Evolutionary conservation across 2,329 filamentous ascomycete species (phyloP).

Genomic region (Aspergillus viridinutans): DNA sequence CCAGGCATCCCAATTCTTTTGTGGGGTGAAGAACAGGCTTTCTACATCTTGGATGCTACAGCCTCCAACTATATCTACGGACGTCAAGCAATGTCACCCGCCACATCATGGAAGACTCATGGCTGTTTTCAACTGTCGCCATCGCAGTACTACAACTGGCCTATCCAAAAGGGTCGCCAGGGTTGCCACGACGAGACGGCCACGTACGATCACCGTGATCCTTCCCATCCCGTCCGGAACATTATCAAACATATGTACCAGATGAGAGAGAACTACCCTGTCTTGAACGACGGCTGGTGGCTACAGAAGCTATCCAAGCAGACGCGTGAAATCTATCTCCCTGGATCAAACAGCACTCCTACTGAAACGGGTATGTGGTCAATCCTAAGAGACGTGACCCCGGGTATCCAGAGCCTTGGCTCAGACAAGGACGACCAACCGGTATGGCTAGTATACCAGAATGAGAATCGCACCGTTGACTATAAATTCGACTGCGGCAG

Average conservation of each 20-base stretch:
- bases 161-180: conserved; percentile 49
- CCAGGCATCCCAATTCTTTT: conserved; percentile 58
- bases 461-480: conserved; percentile 45
- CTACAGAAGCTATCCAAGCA: conserved; percentile 55
- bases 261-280: conserved; percentile 53
- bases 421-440: conserved; percentile 42
- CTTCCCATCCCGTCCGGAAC: conserved; percentile 58
- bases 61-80: conserved; percentile 63
- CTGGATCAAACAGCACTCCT: conserved; percentile 49
- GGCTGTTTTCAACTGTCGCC: conserved; percentile 58
- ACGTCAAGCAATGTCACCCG: conserved; percentile 58
- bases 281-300: conserved; percentile 57
- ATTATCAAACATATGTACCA: conserved; percentile 60
- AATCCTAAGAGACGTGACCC: conserved; percentile 49
- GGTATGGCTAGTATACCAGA: conserved; percentile 45
- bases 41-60: conserved; percentile 61
- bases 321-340: conserved; percentile 48
- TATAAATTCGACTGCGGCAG: conserved; percentile 58
- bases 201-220: conserved; percentile 59
- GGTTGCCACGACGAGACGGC: conserved; percentile 57
- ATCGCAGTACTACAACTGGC: conserved; percentile 56
- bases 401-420: conserved; percentile 51
- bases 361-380: conserved; percentile 61
- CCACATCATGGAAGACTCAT: conserved; percentile 61
- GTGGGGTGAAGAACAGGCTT: conserved; percentile 64